Base-by-base conservation (phyloP, 2,329 filamentous ascomycete genomes). In the Knufia fluminis region DNA sequence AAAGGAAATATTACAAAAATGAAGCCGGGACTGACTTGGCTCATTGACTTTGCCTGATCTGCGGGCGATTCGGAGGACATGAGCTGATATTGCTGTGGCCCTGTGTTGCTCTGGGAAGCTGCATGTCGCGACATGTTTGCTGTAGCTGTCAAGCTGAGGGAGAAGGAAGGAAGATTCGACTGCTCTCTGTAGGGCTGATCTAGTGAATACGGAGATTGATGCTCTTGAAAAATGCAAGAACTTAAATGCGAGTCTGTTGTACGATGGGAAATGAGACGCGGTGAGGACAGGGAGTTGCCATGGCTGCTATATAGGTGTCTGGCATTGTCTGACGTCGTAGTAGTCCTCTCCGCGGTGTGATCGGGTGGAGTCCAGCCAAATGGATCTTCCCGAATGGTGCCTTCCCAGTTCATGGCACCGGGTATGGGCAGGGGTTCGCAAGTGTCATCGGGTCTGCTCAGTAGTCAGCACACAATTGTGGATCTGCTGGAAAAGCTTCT, bases 1-100 rank as follows among this genome's bases (percentile, higher is more conserved):
- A 55, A 56, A 57, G 54, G 55, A 54, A 58, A 57, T 51, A 52
- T 59, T 58, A 58, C 54, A 58, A 59, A 59, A 54, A 57, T 53
- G 43, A 58, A 58, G 35, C 54, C 56, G 48, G 56, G 57, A 59
- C 57, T 59, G 44, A 59, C 57, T 56, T 58, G 57, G 49, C 50
- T 58, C 54, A 59, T 57, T 26, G 53, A 46, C 43, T 53, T 51
- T 46, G 43, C 43, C 46, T 55, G 56, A 53, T 57, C 56, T 48
- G 47, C 53, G 46, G 55, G 55, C 35, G 52, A 55, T 43, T 54
- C 57, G 46, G 55, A 54, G 33, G 57, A 56, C 40, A 59, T 52
- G 33, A 59, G 57, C 49, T 57, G 55, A 52, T 57, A 59, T 28
- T 51, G 54, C 48, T 52, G 52, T 9, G 52, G 46, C 44, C 9